phyloP scores from a whole-genome alignment of 192 early-diverging fungal species.

The Linnemannia hyalina region DNA sequence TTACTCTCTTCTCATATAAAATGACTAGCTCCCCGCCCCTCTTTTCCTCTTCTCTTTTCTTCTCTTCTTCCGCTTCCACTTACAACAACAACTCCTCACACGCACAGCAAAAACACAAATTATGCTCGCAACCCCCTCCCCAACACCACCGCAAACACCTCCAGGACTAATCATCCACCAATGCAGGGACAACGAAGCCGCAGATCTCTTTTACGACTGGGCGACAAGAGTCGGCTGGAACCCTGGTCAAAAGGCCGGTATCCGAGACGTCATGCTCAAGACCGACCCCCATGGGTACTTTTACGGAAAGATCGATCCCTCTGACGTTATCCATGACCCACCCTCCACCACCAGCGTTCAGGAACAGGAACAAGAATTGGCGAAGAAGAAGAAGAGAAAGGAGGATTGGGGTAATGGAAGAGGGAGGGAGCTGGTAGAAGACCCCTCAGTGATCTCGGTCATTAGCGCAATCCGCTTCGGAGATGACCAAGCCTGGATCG shows the following conservation, averaged over 20 bases:
- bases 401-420: background rate
- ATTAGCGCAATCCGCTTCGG: slow-evolving; percentile 16
- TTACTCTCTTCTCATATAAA: background rate
- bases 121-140: background rate
- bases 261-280: slow-evolving; percentile 5
- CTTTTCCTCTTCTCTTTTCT: background rate
- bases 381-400: background rate
- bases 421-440: background rate
- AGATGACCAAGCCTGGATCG: slow-evolving; percentile 24
- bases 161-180: background rate
- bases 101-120: too few relatives aligned
- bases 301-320: slow-evolving; percentile 3
- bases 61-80: too few relatives aligned
- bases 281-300: slow-evolving; percentile 4
- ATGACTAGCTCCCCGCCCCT: background rate
- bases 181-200: background rate
- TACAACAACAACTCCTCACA: too few relatives aligned
- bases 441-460: background rate
- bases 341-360: background rate
- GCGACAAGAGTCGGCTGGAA: slow-evolving; percentile 6
- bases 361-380: background rate
- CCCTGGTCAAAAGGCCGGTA: background rate
- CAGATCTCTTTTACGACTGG: slow-evolving; percentile 11
- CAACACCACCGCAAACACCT: background rate
- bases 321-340: background rate